A percentile compares a stretch with the other conserved stretches of the same genome.
These are phyloP conservation scores for Colletotrichum zoysiae DNA, from an alignment of 2,329 filamentous ascomycete species.

Conservation along the genomic window DNA sequence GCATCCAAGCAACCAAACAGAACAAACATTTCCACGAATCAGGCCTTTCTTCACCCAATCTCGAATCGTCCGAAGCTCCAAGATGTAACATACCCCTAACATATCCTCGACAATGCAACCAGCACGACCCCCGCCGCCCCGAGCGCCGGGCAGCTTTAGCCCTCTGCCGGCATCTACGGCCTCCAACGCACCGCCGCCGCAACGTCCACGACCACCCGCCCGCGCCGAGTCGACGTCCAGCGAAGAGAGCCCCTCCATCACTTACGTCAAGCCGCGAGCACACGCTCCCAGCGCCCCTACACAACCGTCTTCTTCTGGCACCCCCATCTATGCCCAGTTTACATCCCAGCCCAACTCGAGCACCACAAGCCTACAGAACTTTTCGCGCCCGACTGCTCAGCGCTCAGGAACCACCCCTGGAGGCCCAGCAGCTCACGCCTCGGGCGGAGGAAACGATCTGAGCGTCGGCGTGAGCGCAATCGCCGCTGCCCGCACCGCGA, in stretches of 20 bases:
- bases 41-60: constrained; percentile 27
- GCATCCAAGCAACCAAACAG: constrained; percentile 11
- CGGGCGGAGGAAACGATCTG: constrained; percentile 29
- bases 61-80: constrained; percentile 47
- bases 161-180: constrained; percentile 57
- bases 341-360: constrained; percentile 62
- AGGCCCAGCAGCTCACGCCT: constrained; percentile 17
- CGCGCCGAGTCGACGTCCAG: constrained; percentile 61
- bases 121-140: constrained; percentile 59
- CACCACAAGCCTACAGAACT: constrained; percentile 66
- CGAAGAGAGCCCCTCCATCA: constrained; percentile 59
- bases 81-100: constrained; percentile 57
- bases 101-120: constrained; percentile 60
- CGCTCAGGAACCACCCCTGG: constrained; percentile 42
- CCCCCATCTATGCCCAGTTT: constrained; percentile 62
- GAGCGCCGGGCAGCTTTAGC: constrained; percentile 69
- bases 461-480: constrained; percentile 42
- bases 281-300: constrained; percentile 42
- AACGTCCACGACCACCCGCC: constrained; percentile 51
- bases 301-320: constrained; percentile 23
- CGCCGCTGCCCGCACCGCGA: constrained; percentile 45
- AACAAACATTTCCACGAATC: constrained; percentile 20
- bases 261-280: constrained; percentile 59
- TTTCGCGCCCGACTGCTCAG: constrained; percentile 65
- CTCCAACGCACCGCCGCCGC: constrained; percentile 48